Evolutionary conservation across 2,329 filamentous ascomycete species (phyloP).

Genomic region (Sporothrix phasma): DNA sequence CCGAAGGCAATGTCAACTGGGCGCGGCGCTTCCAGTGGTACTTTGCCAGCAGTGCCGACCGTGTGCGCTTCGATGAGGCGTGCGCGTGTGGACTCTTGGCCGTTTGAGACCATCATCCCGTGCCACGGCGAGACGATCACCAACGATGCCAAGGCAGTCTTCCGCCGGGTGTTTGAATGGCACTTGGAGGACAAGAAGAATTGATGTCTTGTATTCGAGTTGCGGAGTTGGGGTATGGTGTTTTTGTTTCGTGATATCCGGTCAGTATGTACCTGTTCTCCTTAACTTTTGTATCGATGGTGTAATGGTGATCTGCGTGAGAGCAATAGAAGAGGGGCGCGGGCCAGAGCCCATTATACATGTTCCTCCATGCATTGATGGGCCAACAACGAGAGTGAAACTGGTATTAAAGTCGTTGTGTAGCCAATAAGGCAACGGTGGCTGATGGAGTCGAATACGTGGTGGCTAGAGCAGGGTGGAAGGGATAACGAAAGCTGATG

Average conservation of each 20-base stretch:
- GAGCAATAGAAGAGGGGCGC: neutral
- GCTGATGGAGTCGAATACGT: too few species aligned
- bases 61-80: constrained; percentile 56
- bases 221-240: neutral
- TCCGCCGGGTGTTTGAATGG: constrained; percentile 73
- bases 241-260: neutral
- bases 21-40: constrained; percentile 83
- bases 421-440: too few species aligned
- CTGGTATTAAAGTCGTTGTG: too few species aligned
- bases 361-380: too few species aligned
- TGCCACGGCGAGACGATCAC: constrained; percentile 91
- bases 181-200: constrained; percentile 40
- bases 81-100: constrained; percentile 62
- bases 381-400: too few species aligned
- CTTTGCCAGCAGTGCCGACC: constrained; percentile 47
- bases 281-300: neutral
- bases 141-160: constrained; percentile 60
- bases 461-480: too few species aligned
- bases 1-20: constrained; percentile 56
- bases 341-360: neutral
- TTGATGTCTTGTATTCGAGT: neutral
- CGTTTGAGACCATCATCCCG: constrained; percentile 75
- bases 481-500: too few species aligned
- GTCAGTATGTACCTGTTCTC: too few species aligned
- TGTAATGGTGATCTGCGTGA: neutral